Base-by-base conservation (phyloP, 768 basidiomycete species). In the Sporobolomyces pararoseus region DNA sequence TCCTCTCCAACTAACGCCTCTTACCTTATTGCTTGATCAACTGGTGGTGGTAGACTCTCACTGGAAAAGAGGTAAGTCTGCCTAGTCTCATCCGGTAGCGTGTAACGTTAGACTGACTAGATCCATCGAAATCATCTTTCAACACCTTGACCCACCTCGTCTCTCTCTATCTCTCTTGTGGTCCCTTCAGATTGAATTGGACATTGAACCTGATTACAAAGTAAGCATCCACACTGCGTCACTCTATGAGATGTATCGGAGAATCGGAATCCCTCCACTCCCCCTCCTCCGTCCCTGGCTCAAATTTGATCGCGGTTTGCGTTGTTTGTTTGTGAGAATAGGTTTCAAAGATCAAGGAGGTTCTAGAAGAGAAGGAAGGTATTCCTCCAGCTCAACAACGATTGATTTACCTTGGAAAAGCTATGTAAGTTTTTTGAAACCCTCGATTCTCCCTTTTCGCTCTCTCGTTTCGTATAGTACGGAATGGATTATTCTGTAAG, bases 291-390 rank as follows among this genome's bases (percentile, higher is more conserved):
- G 9, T 57, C 25, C 52, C 62, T 37, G n/a, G 55, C 35, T 52
- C 32, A 9, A 17, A 9, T 42, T 42, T 42, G 9, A 17, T 42
- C 39, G 39, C 39, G 9, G 39, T 9, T 17, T 17, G 39, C 17
- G 17, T 42, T 42, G 17, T 9, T 42, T 17, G 39, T 42, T 42
- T 42, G 39, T 42, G 39, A 42, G 39, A 42, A 17, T 78, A 98
- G 95, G 90, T 96, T 77, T 83, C 86, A 53, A 86, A 90, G 75
- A 92, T 98, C 81, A 98, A 98, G 83, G 93, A 95, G 84, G 90
- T 90, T 80, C 91, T 97, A 13, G 95, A 98, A 80, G 94, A 97
- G 82, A 94, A 97, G 81, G 93, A 92, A 9, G 95, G 95, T 73
- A 95, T 98, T 49, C 95, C 95, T 29, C 95, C 95, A 70, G 90